Base-by-base conservation (phyloP, 2,329 filamentous ascomycete genomes). In the Aureobasidium subglaciale region DNA sequence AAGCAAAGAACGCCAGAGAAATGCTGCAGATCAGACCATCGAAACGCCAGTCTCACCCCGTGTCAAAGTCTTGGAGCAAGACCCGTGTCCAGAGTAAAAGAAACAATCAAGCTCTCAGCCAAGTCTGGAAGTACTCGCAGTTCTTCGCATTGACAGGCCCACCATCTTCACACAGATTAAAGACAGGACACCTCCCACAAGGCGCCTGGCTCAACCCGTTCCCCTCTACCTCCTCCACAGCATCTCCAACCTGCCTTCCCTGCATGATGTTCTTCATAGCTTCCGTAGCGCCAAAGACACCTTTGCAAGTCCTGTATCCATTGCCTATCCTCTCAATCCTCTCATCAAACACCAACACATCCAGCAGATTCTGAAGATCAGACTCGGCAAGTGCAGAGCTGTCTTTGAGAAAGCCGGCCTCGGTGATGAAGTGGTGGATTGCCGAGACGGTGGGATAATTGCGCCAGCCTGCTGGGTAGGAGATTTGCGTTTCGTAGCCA, bases 111-210 rank as follows among this genome's bases (percentile, higher is more conserved):
- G 59, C 60, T 52, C 64, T 79, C 42, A 96, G 71, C 93, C 93
- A 99, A 52, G 85, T 81, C 60, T 87, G 81, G 66, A 95, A 96
- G 68, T 99, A 99, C 54, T 90, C 86, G 71, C 93, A 99, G 49
- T 87, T 95, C 61, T 84, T 86, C 0, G 92, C 89, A 64, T 86
- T 95, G 20, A 99, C 90, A 0, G 90, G 89, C 0, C 92, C 92
- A 6, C 90, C 90, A 59, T 95, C 89, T 61, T 89, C 87, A 68
- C 93, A 99, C 2, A 97, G 78, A 57, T 93, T 87, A 68, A 96
- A 96, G 2, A 96, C 92, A 0, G 93, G 93, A 70, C 93, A 99
- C 55, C 84, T 80, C 2, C 92, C 91, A 70, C 93, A 99, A 1
- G 93, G 93, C 2, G 87, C 85, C 69, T 96, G 90, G 1, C 88